phyloP scores from a whole-genome alignment of 1,284 basidiomycete species.

The Flammula alnicola region DNA sequence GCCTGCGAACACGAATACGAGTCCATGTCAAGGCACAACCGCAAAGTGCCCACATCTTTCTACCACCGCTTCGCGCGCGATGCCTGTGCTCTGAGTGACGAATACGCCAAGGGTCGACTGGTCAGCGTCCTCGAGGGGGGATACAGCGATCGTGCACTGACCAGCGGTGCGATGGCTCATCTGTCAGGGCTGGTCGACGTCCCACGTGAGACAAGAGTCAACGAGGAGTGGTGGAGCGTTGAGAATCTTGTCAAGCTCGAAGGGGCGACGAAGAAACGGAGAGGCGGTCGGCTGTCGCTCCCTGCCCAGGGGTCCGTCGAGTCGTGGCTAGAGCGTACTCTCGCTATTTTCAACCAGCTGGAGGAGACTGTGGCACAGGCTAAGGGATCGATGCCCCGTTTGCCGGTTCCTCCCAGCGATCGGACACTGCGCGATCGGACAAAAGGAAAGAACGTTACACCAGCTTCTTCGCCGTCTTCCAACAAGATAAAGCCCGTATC shows the following conservation, averaged over 20 bases:
- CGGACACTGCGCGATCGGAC: conserved; percentile 63
- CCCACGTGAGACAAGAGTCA: conserved; percentile 32
- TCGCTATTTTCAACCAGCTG: conserved; percentile 37
- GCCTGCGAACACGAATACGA: conserved; percentile 91
- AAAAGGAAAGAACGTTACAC: conserved; percentile 27
- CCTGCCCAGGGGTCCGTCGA: conserved; percentile 36
- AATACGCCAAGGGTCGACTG: conserved; percentile 71
- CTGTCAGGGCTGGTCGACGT: conserved; percentile 66
- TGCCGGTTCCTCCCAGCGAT: conserved; percentile 41
- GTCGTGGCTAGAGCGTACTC: conserved; percentile 57
- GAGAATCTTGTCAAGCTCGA: conserved; percentile 75
- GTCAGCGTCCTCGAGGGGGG: conserved; percentile 94
- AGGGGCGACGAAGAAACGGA: conserved; percentile 67
- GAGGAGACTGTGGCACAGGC: conserved; percentile 31
- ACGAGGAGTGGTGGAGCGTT: conserved; percentile 72
- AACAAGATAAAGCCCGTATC: conserved; percentile 22
- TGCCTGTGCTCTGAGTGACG: conserved; percentile 68
- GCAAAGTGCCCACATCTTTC: conserved; percentile 89
- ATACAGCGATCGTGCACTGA: conserved; percentile 89
- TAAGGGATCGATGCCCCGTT: conserved; percentile 25
- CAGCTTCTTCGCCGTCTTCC: conserved; percentile 18
- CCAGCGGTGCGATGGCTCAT: conserved; percentile 83
- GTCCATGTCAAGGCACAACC: conserved; percentile 91
- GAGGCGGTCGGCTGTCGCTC: conserved; percentile 48
- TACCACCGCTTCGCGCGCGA: conserved; percentile 87